phyloP scores from a whole-genome alignment of 2,329 filamentous ascomycete genomes.

The Neoscytalidium dimidiatum region DNA sequence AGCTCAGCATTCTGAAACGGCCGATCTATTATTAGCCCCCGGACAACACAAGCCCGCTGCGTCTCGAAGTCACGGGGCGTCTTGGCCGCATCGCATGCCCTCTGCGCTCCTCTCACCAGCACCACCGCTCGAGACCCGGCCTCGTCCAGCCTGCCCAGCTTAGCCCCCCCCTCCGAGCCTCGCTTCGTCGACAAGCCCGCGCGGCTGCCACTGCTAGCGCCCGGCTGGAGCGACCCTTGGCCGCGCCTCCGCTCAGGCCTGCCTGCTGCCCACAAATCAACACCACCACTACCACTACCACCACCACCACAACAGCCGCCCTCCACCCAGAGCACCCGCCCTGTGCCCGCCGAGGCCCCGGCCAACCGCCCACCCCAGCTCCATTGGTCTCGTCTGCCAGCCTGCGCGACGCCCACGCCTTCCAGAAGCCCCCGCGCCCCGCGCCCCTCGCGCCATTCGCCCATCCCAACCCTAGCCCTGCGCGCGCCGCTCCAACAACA shows the following conservation, averaged over 20 bases:
- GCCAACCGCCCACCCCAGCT: neutral
- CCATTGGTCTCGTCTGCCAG: neutral
- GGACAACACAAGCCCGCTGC: conserved; percentile 15
- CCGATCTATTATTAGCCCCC: conserved; percentile 16
- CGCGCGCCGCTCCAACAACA: conserved; percentile 6
- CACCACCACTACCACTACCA: neutral
- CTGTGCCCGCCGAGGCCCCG: neutral
- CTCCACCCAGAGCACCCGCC: neutral
- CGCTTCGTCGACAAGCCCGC: conserved; percentile 7
- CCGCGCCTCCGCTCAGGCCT: conserved; percentile 1
- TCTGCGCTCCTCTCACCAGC: conserved; percentile 3
- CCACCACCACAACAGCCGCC: neutral
- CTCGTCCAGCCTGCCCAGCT: conserved; percentile 9
- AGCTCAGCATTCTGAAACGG: conserved; percentile 15
- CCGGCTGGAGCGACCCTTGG: conserved; percentile 14
- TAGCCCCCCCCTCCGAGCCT: neutral
- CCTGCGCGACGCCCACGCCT: neutral
- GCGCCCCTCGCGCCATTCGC: conserved; percentile 10
- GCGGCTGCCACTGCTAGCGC: conserved; percentile 16
- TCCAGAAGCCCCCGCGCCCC: conserved; percentile 3
- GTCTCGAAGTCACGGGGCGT: conserved; percentile 13
- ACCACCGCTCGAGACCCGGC: conserved; percentile 10
- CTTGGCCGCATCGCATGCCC: conserved; percentile 10
- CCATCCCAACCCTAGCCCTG: neutral
- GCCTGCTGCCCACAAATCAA: conserved; percentile 4